Evolutionary conservation across 2,329 filamentous ascomycete species (phyloP).

Genomic region (Thelonectria rubi): DNA sequence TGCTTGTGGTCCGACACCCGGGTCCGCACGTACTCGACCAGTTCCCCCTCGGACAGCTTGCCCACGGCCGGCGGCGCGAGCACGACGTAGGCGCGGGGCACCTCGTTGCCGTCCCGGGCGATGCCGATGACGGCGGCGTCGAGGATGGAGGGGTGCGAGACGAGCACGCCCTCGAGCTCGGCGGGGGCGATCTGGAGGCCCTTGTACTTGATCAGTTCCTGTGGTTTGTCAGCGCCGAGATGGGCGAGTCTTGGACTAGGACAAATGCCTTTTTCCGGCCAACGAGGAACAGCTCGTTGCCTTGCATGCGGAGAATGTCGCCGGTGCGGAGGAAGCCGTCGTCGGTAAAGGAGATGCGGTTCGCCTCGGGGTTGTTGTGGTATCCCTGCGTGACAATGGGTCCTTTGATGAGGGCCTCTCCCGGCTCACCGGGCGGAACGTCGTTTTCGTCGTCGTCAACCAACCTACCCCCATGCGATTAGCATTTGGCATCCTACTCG

Average conservation of each 20-base stretch:
- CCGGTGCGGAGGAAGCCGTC: constrained; percentile 80
- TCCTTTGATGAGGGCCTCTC: constrained; percentile 74
- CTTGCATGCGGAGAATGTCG: constrained; percentile 77
- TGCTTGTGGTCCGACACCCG: constrained; percentile 66
- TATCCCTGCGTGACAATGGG: constrained; percentile 79
- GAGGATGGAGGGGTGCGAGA: constrained; percentile 51
- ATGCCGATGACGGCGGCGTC: constrained; percentile 72
- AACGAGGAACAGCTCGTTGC: constrained; percentile 78
- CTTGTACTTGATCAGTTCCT: constrained; percentile 67
- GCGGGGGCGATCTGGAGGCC: constrained; percentile 73
- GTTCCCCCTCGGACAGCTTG: constrained; percentile 38
- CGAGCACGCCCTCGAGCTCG: constrained; percentile 63
- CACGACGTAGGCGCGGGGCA: constrained; percentile 57
- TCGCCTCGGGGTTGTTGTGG: constrained; percentile 72
- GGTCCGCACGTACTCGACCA: constrained; percentile 40
- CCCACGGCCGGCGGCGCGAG: constrained; percentile 34
- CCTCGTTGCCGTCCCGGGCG: constrained; percentile 54
- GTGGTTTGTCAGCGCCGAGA: neutral
- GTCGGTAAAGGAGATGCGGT: constrained; percentile 63
- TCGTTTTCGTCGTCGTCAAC: constrained; percentile 53
- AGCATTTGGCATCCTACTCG: no score
- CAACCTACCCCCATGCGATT: constrained; percentile 38
- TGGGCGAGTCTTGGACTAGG: neutral
- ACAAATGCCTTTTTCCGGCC: constrained; percentile 73
- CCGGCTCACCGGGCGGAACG: constrained; percentile 53